These are phyloP conservation scores for Coemansia sp. DNA, from an alignment of 192 early-diverging fungal species.

Conservation along the genomic window DNA sequence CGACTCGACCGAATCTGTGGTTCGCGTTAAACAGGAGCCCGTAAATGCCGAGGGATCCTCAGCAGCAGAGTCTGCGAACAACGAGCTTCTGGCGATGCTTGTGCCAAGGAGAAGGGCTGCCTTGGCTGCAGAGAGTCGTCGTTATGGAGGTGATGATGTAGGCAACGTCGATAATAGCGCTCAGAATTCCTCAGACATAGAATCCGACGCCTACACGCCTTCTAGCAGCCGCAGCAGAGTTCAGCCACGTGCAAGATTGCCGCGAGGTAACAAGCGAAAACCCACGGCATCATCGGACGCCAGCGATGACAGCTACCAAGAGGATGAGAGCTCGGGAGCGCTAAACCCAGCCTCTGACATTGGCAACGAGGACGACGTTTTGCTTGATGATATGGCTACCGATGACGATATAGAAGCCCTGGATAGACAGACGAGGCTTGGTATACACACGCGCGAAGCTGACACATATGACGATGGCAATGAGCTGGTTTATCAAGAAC, in stretches of 20 bases:
- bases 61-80: not conserved
- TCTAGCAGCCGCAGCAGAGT: not conserved
- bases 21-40: not conserved
- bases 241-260: not conserved
- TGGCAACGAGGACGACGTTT: not conserved
- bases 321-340: conserved; percentile 11
- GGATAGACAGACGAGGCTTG: conserved; percentile 2
- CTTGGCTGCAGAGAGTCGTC: conserved; percentile 3
- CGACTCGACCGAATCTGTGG: not conserved
- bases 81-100: not conserved
- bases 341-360: conserved; percentile 10
- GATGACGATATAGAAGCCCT: not conserved
- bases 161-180: not conserved
- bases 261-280: conserved; percentile 19
- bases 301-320: conserved; percentile 63
- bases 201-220: not conserved
- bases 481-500: conserved; percentile 50
- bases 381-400: not conserved
- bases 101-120: conserved; percentile 9
- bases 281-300: conserved; percentile 63
- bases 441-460: conserved; percentile 11
- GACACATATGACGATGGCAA: conserved; percentile 58
- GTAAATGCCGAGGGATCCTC: not conserved
- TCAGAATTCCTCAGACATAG: not conserved
- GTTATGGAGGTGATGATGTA: not conserved